Evolutionary conservation across 2,329 filamentous ascomycete species (phyloP).

Genomic region (Ceratocystis variospora): DNA sequence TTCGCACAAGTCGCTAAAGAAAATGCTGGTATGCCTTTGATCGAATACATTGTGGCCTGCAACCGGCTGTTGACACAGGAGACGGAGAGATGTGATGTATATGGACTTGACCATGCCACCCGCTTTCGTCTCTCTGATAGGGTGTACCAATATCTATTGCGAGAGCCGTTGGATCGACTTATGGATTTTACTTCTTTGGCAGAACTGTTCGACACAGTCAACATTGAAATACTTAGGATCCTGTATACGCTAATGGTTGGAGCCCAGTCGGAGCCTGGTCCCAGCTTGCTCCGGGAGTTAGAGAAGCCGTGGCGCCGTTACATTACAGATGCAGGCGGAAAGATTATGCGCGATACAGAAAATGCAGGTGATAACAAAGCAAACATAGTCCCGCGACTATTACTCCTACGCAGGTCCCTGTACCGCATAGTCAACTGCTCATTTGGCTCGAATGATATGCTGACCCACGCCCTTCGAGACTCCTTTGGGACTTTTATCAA

Average conservation of each 20-base stretch:
- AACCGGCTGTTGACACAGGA: conserved; percentile 58
- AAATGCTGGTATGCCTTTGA: conserved; percentile 49
- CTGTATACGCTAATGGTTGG: conserved; percentile 61
- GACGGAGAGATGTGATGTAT: conserved; percentile 61
- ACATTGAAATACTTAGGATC: conserved; percentile 55
- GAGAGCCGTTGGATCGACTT: conserved; percentile 50
- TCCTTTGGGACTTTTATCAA: conserved; percentile 89
- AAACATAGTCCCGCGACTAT: conserved; percentile 72
- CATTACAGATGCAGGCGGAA: conserved; percentile 59
- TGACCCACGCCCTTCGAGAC: conserved; percentile 67
- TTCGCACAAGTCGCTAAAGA: conserved; percentile 56
- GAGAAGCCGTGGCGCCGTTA: conserved; percentile 64
- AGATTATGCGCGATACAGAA: conserved; percentile 67
- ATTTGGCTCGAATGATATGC: conserved; percentile 62
- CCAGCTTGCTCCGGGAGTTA: conserved; percentile 55
- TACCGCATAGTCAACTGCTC: conserved; percentile 64
- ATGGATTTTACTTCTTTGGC: conserved; percentile 54
- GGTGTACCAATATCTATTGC: conserved; percentile 60
- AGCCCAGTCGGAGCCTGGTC: conserved; percentile 30
- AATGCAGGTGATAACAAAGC: conserved; percentile 66
- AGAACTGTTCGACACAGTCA: conserved; percentile 57
- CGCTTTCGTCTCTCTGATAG: conserved; percentile 60
- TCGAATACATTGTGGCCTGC: conserved; percentile 61
- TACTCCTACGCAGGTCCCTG: conserved; percentile 66
- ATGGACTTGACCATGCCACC: conserved; percentile 71